Conservation (phyloP, 2,329 filamentous ascomycete genomes). For the Karstenula rhodostoma region DNA sequence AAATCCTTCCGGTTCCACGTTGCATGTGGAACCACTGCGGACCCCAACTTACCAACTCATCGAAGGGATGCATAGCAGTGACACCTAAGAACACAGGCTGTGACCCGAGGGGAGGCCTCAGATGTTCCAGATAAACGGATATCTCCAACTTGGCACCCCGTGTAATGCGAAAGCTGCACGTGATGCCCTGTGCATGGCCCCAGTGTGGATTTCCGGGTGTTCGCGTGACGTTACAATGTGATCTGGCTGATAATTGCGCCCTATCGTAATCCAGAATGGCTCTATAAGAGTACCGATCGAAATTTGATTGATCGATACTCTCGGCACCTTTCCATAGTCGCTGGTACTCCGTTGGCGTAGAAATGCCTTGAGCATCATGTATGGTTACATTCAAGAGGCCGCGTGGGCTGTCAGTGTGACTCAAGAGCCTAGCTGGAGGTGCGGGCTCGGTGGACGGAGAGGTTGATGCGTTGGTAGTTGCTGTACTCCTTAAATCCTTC, state of each 20-base stretch:
- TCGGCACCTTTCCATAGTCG: not conserved
- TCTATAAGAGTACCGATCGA: not conserved
- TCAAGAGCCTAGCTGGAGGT: not conserved
- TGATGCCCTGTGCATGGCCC: not conserved
- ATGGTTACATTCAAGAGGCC: conserved; percentile 6
- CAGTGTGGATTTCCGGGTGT: not conserved
- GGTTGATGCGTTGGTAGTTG: not conserved
- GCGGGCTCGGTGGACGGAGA: not conserved
- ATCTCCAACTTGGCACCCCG: not conserved
- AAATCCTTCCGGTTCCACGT: conserved; percentile 2
- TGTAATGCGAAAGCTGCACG: conserved; percentile 3
- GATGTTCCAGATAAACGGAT: not conserved
- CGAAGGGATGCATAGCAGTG: not conserved
- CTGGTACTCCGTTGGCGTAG: not conserved
- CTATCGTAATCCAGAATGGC: conserved; percentile 1
- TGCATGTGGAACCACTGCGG: not conserved
- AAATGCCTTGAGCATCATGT: not conserved
- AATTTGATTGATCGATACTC: not conserved
- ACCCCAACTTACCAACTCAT: not conserved
- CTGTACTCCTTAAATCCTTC: not conserved
- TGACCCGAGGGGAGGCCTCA: not conserved
- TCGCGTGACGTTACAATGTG: not conserved
- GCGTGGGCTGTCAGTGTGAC: not conserved
- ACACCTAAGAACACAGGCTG: not conserved
- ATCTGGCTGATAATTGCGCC: not conserved